These are phyloP conservation scores for Penicillium pancosmium DNA, from an alignment of 495 filamentous ascomycete species.

Conservation along the genomic window DNA sequence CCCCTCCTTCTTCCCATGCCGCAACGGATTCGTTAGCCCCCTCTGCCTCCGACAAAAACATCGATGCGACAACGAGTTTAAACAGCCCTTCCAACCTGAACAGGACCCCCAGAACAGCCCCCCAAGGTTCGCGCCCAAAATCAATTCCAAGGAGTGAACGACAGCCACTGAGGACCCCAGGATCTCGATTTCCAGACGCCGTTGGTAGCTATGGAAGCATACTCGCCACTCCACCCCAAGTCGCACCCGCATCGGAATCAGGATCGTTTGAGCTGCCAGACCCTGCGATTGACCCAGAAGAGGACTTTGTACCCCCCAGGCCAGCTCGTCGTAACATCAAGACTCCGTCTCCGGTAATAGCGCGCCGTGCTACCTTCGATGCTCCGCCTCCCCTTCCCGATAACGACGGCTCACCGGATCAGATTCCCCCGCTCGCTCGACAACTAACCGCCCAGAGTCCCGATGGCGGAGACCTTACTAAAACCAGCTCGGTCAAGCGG, in stretches of 20 bases:
- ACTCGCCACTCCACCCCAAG: constrained; percentile 60
- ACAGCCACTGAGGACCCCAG: constrained; percentile 42
- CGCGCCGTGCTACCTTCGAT: constrained; percentile 24
- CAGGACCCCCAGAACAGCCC: constrained; percentile 3
- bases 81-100: constrained; percentile 14
- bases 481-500: constrained; percentile 23
- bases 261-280: constrained; percentile 69
- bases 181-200: constrained; percentile 41
- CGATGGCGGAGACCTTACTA: constrained; percentile 16
- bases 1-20: constrained; percentile 38
- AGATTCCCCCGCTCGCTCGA: constrained; percentile 16
- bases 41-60: constrained; percentile 25
- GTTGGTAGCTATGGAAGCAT: constrained; percentile 75
- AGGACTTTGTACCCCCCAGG: constrained; percentile 31
- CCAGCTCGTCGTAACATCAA: constrained; percentile 16
- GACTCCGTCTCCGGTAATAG: constrained; percentile 34
- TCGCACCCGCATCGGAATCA: constrained; percentile 36
- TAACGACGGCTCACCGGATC: constrained; percentile 11
- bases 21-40: constrained; percentile 14
- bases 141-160: constrained; percentile 33
- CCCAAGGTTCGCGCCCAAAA: constrained; percentile 25
- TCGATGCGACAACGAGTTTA: constrained; percentile 23
- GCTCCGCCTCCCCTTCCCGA: constrained; percentile 11
- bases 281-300: constrained; percentile 63
- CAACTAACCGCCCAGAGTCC: constrained; percentile 18